Evolutionary conservation across 257 asterid species (phyloP), one percentile per base, ranked within the genome.

Genomic region (Solanum arcanum): DNA sequence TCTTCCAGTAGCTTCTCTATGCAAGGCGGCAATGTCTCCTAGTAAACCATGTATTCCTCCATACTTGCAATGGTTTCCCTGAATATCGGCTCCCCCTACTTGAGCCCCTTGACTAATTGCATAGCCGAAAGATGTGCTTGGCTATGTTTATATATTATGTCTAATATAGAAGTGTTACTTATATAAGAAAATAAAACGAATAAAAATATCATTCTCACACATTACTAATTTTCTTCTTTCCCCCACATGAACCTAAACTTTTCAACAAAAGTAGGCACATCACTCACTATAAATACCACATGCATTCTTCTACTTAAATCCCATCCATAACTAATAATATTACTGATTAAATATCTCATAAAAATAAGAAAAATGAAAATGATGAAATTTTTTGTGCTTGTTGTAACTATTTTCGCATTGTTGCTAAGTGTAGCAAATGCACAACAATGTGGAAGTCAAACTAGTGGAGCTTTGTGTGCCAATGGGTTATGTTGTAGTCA

Each of bases 351-450:
- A 49, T 49, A 49, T 15, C 59, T 49, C 60, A 49, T 52, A 52
- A 52, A 52, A 18, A 21, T 52, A 52, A 52, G 62, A 52, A 52
- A 18, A 52, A 52, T 66, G 74, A 66, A 66, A 66, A 70, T 77
- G 78, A 90, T 85, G 90, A 91, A 92, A 39, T 39, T 42, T 5
- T 20, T 5, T 62, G 56, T 35, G 16, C n/a, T 83, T 83, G 27
- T 83, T n/a, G 18, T 83, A 12, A 62, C 66, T 20, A 23, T 62
- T 62, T 62, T 83, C 10, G 86, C 86, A 49, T 29, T 83, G 39
- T 83, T 62, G 52, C 27, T 27, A 27, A 27, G 27, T 27, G 27
- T 27, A 27, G 27, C 27, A 27, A 27, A 27, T 27, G 27, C 27
- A 27, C 27, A 27, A 27, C 27, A 27, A 27, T 27, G 27, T 27